A percentile compares a stretch with the other conserved stretches of the same genome.
Evolutionary conservation across 495 filamentous ascomycete species (phyloP).

Genomic region (Darksidea phi): DNA sequence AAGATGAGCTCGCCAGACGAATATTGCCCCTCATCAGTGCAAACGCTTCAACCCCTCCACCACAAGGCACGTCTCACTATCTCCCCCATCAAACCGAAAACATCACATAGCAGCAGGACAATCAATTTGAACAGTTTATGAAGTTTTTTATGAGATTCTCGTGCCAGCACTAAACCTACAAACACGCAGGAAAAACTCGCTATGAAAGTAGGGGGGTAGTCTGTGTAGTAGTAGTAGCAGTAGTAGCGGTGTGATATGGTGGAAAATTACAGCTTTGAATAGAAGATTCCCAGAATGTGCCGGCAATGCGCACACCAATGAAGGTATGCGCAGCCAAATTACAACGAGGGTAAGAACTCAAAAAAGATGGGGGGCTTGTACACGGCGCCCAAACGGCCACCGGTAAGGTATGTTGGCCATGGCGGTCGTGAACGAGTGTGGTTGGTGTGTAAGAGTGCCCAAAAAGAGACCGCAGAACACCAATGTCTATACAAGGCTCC

Average conservation of each 20-base stretch:
- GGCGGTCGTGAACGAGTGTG: conserved; percentile 17
- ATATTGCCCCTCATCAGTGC: no score
- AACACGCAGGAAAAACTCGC: conserved; percentile 4
- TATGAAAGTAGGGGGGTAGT: not conserved
- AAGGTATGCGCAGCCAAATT: conserved; percentile 38
- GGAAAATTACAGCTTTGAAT: conserved; percentile 18
- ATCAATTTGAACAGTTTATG: not conserved
- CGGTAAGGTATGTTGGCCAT: conserved; percentile 7
- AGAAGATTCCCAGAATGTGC: conserved; percentile 23
- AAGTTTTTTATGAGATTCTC: not conserved
- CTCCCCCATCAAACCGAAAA: not conserved
- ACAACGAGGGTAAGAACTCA: conserved; percentile 54
- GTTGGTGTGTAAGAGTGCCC: no score
- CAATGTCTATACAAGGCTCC: not conserved
- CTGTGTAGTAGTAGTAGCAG: no score
- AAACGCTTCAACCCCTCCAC: no score
- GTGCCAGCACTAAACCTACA: conserved; percentile 5
- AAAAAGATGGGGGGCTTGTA: not conserved
- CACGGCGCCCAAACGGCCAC: conserved; percentile 9
- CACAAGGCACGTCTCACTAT: no score
- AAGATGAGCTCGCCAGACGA: no score
- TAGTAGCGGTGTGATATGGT: not conserved
- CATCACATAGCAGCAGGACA: not conserved
- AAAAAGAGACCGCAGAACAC: conserved; percentile 6
- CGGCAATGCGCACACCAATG: not conserved